Base-by-base conservation (phyloP, 2,329 filamentous ascomycete species). In the Aspergillus fumigatiaffinis region DNA sequence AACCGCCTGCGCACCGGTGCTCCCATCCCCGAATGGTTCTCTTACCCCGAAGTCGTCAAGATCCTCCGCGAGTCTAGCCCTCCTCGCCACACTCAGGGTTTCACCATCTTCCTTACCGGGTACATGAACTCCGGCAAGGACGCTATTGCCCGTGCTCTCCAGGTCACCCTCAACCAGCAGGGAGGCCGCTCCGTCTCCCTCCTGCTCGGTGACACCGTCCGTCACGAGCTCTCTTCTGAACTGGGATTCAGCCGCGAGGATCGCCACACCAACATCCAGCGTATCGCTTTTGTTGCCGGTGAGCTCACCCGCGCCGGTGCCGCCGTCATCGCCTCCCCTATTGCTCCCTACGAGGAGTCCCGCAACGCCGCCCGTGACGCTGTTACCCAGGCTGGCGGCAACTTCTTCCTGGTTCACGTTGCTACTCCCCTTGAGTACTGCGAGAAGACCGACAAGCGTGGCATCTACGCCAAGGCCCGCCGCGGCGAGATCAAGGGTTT, bases 1-100 rank as follows among this genome's bases (percentile, higher is more conserved):
- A 86, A 89, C 71, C 90, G 94, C 69, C 87, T 99, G 63, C 88
- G 89, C 71, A 95, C 89, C 60, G 94, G 94, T 67, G 90, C 90
- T 69, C 91, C 96, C 68, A 99, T 99, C 68, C 94, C 94, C 67
- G 92, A 95, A 78, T 99, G 94, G 94, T 99, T 99, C 85, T 97
- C 94, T 32, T 99, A 99, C 83, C 93, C 94, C 61, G 94, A 99
- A 81, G 94, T 99, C 67, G 94, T 99, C 79, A 88, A 87, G 77
- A 94, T 97, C 51, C 88, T 99, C 61, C 88, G 94, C 70, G 92
- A 99, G 81, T 96, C 93, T 67, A 94, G 97, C 82, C 94, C 93
- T 51, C 87, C 95, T 52, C 90, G 94, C 66, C 87, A 86, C 68
- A 85, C 88, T 72, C 95, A 99, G 82, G 94, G 94, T 63, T 99